Evolutionary conservation across 495 filamentous ascomycete species (phyloP).

Genomic region (Podospora appendiculata): DNA sequence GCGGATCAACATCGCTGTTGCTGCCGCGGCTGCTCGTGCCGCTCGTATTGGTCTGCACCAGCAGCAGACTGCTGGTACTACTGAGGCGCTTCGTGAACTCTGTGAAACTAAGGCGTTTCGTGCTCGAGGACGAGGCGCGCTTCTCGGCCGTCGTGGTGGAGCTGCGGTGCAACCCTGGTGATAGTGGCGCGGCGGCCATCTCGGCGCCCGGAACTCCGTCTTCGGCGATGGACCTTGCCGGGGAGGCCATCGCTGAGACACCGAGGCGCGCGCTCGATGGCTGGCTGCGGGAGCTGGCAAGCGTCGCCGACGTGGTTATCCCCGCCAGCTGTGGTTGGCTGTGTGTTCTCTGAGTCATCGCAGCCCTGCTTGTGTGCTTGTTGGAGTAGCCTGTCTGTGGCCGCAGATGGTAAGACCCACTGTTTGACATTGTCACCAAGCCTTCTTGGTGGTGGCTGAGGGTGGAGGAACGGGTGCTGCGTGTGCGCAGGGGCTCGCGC

Average conservation of each 20-base stretch:
- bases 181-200: constrained; percentile 7
- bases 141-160: constrained; percentile 20
- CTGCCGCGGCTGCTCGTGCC: constrained; percentile 39
- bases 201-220: constrained; percentile 10
- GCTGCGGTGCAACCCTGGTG: constrained; percentile 12
- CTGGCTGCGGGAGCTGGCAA: neutral
- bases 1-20: constrained; percentile 29
- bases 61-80: constrained; percentile 43
- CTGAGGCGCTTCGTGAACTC: constrained; percentile 48
- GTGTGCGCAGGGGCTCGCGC: constrained; percentile 7
- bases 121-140: constrained; percentile 35
- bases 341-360: constrained; percentile 33
- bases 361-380: constrained; percentile 17
- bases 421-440: constrained; percentile 23
- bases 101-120: constrained; percentile 43
- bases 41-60: constrained; percentile 45
- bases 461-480: constrained; percentile 3
- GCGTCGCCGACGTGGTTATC: constrained; percentile 6
- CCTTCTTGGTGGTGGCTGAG: constrained; percentile 26
- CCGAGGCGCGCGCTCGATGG: neutral
- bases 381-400: constrained; percentile 40
- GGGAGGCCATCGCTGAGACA: constrained; percentile 1
- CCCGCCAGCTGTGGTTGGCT: constrained; percentile 36
- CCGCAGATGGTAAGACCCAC: constrained; percentile 21
- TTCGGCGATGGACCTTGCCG: constrained; percentile 1